These are phyloP conservation scores for Plantago ovata DNA, from an alignment of 257 asterid genomes.

Conservation along the genomic window DNA sequence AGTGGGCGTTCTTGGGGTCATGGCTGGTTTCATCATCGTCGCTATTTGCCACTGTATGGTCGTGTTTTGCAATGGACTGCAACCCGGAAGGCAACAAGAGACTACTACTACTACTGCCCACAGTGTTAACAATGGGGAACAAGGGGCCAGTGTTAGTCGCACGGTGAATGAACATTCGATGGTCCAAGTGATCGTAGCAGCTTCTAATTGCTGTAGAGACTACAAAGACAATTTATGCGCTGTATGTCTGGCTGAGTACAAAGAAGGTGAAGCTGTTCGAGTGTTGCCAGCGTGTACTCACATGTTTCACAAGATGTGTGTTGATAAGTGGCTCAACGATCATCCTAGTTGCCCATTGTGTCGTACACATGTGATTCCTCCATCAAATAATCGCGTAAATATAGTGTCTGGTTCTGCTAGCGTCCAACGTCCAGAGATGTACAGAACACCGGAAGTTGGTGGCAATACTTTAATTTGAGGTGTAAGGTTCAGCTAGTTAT, in stretches of 20 bases:
- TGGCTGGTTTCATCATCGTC: constrained; percentile 49
- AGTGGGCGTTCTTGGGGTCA: constrained; percentile 50
- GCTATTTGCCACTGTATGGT: constrained; percentile 37
- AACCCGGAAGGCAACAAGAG: neutral
- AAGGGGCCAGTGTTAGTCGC: neutral
- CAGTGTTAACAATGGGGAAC: neutral
- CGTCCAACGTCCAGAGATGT: neutral
- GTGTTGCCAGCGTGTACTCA: constrained; percentile 35
- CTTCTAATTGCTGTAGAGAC: constrained; percentile 24
- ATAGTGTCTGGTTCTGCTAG: constrained; percentile 1
- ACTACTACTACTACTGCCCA: neutral
- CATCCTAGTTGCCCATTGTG: constrained; percentile 57
- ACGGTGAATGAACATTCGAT: constrained; percentile 9
- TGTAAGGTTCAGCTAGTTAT: neutral
- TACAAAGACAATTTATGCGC: constrained; percentile 41
- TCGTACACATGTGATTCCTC: constrained; percentile 34
- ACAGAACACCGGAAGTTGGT: neutral
- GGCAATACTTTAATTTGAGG: neutral
- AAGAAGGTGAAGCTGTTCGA: constrained; percentile 26
- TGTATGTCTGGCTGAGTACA: constrained; percentile 39
- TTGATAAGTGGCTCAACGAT: constrained; percentile 43
- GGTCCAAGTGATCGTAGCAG: constrained; percentile 30
- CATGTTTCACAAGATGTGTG: constrained; percentile 32
- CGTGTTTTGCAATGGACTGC: constrained; percentile 13
- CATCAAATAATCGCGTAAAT: neutral